Percentiles rank a stretch among this genome's conserved stretches.
Evolutionary conservation across 169 alveolate genomes (phyloP).

Genomic region (Plasmodium fragile): DNA sequence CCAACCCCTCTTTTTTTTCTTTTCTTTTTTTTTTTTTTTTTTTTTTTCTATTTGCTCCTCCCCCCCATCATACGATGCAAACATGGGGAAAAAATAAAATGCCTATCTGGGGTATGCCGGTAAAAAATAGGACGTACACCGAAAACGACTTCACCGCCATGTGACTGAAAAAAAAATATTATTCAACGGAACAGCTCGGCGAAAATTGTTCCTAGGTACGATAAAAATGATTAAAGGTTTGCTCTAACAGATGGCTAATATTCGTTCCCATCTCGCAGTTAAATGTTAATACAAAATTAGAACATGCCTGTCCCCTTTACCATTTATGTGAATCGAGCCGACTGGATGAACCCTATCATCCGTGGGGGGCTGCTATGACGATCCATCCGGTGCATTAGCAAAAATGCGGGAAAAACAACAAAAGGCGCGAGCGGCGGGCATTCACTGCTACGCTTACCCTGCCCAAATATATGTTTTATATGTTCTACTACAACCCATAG

Average conservation of each 20-base stretch:
- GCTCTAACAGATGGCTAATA: not conserved
- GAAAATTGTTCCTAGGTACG: not conserved
- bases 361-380: not conserved
- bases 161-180: not conserved
- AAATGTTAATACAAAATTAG: not conserved
- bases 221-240: not conserved
- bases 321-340: not conserved
- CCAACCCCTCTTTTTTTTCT: not conserved
- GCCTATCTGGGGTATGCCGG: not conserved
- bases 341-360: not conserved
- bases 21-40: too few relatives aligned
- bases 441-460: not conserved
- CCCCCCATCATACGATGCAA: not conserved
- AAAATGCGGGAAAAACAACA: not conserved
- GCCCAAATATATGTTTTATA: not conserved
- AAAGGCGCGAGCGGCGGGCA: not conserved
- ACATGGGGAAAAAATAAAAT: not conserved
- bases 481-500: not conserved
- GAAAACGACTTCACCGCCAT: not conserved
- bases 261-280: not conserved
- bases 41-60: not conserved
- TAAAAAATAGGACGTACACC: not conserved
- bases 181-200: not conserved
- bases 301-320: not conserved
- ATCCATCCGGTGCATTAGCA: not conserved